Evolutionary conservation across 108 stramenopile genomes (phyloP), one percentile per base, ranked within the genome.

Genomic region (Nannochloropsis salina): DNA sequence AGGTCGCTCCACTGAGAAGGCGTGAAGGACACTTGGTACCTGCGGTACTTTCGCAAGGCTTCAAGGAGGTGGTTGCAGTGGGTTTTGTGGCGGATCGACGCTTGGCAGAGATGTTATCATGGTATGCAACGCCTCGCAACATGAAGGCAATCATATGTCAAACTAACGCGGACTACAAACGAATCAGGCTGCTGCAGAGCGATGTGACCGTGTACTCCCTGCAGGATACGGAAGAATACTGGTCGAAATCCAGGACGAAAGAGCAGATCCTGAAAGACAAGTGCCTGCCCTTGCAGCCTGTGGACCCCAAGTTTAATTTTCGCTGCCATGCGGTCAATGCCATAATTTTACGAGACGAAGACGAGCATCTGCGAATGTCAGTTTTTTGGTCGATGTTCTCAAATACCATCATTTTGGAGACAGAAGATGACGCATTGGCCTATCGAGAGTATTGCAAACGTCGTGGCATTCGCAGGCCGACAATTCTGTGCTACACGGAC

Each of bases 401-500:
- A 15, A 74, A 74, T 8, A 74, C 61, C n/a, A n/a, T 74, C 6
- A 74, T 74, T 74, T 74, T 74, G 61, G 61, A n/a, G 61, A 74
- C 61, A n/a, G 61, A 74, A n/a, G 61, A 74, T 74, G 61, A 74
- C n/a, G 61, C 61, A 4, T n/a, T 74, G 15, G 61, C 61, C 61
- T 74, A 74, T 74, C 61, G 61, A 74, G 61, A 74, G 61, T 74
- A 74, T 74, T 74, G 61, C 61, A 74, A 74, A 74, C 61, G n/a
- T 6, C 61, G 61, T 74, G 61, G 61, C n/a, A 74, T 74, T 8
- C 61, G 61, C 61, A 15, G 61, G 61, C 61, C 61, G 5, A 74
- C 61, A 15, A 74, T 74, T 74, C 61, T 74, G 20, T 74, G 61
- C n/a, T 74, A 74, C n/a, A 15, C 15, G n/a, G 61, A 74, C 61